Base-by-base conservation (phyloP, 2,329 filamentous ascomycete species). In the Talaromyces verruculosus region DNA sequence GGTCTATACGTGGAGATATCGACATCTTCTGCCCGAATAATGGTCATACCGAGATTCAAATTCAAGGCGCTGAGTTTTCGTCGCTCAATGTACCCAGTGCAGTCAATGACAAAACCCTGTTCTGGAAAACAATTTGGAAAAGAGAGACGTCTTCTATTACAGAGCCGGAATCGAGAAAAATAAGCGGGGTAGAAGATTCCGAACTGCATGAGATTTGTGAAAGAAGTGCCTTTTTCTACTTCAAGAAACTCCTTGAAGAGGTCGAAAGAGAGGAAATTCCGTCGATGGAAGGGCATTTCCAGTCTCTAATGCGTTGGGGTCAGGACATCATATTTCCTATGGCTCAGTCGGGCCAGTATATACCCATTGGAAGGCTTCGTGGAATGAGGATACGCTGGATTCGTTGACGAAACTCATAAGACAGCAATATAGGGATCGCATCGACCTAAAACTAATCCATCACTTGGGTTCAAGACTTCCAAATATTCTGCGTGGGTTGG, bases 401-500 rank as follows among this genome's bases (percentile, higher is more conserved):
- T 35, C 59, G n/a, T 35, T 47, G 33, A 51, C 39, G 17, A 8
- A 33, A n/a, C 7, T 30, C 15, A 35, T 5, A n/a, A 17, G n/a
- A 10, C 17, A 65, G 19, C 7, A 59, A 51, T 5, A 55, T 25
- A 47, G 5, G 0, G 11, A 55, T 13, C 35, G 4, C 13, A 37
- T 43, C 5, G 47, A 64, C 11, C 17, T 63, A 1, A 51, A 61
- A 33, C 49, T 67, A 5, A 30, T 67, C 17, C 53, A 51, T 5
- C 66, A 47, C 51, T 69, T 73, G n/a, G 74, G 79, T 1, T 74
- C 79, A 45, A 71, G 75, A 30, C 68, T 83, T 17, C 69, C 75
- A 2, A 67, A 71, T 15, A 72, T 77, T 1, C 69, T 83, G 11
- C 70, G 72, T 0, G 77, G 75, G 2, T 70, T 76, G 43, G 73